These are phyloP conservation scores for Hypoxylon rubiginosum DNA, from an alignment of 2,329 filamentous ascomycete species.

Conservation along the genomic window DNA sequence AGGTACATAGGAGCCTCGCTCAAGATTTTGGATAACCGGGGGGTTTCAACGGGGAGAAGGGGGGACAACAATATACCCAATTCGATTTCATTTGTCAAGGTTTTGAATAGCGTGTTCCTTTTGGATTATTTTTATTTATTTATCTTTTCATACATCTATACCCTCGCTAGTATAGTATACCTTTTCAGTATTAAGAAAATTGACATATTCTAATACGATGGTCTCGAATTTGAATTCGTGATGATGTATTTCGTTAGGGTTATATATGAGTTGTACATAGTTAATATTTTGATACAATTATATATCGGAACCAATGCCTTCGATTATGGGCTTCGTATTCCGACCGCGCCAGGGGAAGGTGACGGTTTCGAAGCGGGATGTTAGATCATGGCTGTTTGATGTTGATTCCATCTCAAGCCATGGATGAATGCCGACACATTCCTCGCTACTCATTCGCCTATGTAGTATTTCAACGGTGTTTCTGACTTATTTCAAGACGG, in stretches of 20 bases:
- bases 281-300: not conserved
- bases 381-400: not conserved
- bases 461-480: not conserved
- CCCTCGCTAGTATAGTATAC: slow-evolving; percentile 22
- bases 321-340: not conserved
- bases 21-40: slow-evolving; percentile 9
- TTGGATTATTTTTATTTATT: slow-evolving; percentile 7
- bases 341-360: not conserved
- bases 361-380: not conserved
- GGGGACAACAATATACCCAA: slow-evolving; percentile 37
- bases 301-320: not conserved
- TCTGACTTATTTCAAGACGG: not conserved
- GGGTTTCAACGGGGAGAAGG: slow-evolving; percentile 5
- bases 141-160: slow-evolving; percentile 21
- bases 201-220: not conserved
- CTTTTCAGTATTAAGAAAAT: slow-evolving; percentile 22
- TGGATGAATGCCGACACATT: not conserved
- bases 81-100: slow-evolving; percentile 32
- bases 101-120: slow-evolving; percentile 25
- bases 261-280: not conserved
- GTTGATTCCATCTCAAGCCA: not conserved
- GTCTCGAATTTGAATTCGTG: not conserved
- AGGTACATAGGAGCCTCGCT: not conserved
- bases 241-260: slow-evolving; percentile 1
- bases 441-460: not conserved